Evolutionary conservation across 257 asterid species (phyloP), one percentile per base, ranked within the genome.

Genomic region (Pogostemon cablin): DNA sequence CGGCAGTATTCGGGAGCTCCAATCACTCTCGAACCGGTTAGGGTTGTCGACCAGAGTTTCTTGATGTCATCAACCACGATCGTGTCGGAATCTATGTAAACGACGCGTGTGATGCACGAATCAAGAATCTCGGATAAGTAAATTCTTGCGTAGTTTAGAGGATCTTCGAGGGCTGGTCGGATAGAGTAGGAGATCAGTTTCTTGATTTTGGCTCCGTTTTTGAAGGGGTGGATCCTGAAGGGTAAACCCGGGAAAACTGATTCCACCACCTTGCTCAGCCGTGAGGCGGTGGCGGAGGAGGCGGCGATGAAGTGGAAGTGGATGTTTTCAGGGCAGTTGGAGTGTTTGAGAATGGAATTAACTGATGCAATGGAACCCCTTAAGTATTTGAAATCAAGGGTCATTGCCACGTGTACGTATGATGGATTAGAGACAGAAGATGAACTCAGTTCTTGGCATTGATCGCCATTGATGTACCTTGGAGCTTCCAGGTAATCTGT

Each of bases 1-100:
- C 65, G 83, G 38, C 95, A 90, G 43, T 86, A 90, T 44, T 83
- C 83, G 0, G 95, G 95, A 15, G 95, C 96, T 5, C 88, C 97
- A 48, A 88, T 83, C 35, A 85, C 89, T 75, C 62, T 82, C 0
- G 85, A 67, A 3, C 74, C 81, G 0, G 81, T 32, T 39, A 88
- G 65, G 2, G 41, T 6, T 3, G 48, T 54, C 2, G 85, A 80
- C 83, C 84, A 86, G 6, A 88, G 67, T 4, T 78, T 72, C 34
- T 58, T 60, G 25, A 88, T 77, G 7, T 88, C 87, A 39, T 88
- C 97, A 2, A 88, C 83, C 3, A 82, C 60, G 47, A 86, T 72
- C 1, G 83, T 74, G 17, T 86, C 93, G 3, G 97, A 90, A 55
- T 90, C 91, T 0, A 90, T 47, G 43, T 90, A 88, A 25, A 90